Evolutionary conservation across 352 stramenopile species (phyloP), one percentile per base, ranked within the genome.

Genomic region (Globisporangium nodosum): DNA sequence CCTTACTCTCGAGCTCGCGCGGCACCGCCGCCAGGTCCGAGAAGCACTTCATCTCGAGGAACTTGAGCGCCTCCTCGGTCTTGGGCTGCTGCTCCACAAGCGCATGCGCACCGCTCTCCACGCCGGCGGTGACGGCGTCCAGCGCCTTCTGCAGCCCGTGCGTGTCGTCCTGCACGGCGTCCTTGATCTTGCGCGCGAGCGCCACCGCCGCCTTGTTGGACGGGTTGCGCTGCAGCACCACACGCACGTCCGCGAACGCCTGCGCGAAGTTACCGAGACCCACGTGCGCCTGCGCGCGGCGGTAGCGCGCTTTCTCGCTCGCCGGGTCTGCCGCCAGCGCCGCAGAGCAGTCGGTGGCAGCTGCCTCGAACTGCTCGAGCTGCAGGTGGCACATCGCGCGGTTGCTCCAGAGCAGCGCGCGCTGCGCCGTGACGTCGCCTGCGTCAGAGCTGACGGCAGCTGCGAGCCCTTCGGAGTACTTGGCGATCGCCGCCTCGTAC

Each of bases 131-230:
- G 53, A 94, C 70, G 21, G 64, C 64, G 37, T 92, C 78, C 21
- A 94, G 64, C 20, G 81, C 81, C 61, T 94, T 94, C 30, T 87
- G 80, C n/a, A 92, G 70, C 8, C 85, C 85, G 55, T 90, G 74
- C 1, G 85, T 68, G 51, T 94, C 85, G 16, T 88, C 71, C n/a
- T 80, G 68, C 18, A 90, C 78, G 1, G 67, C 58, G 43, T 93
- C 82, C 47, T 89, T 83, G 67, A 94, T 90, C 69, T 81, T 83
- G 31, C 81, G 70, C 54, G 81, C 79, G 53, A 94, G 64, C 31
- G 74, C 69, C 35, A 81, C 66, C 2, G 83, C 85, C 5, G 81
- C 70, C 57, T 94, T 92, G 74, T 94, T 94, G 20, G 21, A 73
- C 5, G 82, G 79, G 53, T 85, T 74, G 30, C 82, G 60, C 52